phyloP scores from a whole-genome alignment of 2,329 filamentous ascomycete species.

The Cadophora sp. region DNA sequence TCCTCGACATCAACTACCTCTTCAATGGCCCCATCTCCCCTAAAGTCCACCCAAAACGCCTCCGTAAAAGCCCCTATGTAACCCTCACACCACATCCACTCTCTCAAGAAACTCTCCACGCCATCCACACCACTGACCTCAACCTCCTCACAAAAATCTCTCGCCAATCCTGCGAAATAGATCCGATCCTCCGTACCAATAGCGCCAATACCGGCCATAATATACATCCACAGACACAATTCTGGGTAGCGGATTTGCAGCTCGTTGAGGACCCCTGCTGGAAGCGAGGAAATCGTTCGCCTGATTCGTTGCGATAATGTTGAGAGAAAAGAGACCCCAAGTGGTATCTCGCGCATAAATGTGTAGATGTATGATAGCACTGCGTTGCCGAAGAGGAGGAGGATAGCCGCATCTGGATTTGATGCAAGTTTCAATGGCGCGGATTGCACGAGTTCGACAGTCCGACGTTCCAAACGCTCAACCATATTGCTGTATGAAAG shows the following conservation, averaged over 20 bases:
- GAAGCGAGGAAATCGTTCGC: neutral
- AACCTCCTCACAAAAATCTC: neutral
- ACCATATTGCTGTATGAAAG: slow-evolving; percentile 22
- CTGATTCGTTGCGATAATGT: neutral
- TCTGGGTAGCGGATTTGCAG: slow-evolving; percentile 21
- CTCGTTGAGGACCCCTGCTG: neutral
- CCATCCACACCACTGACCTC: neutral
- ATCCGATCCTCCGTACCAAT: slow-evolving; percentile 5
- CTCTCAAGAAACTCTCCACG: slow-evolving; percentile 6
- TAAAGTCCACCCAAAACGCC: neutral
- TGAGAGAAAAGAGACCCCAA: neutral
- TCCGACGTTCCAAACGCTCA: slow-evolving; percentile 21
- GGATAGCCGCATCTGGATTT: neutral
- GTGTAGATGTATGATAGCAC: slow-evolving; percentile 2
- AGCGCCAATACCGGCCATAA: slow-evolving; percentile 19
- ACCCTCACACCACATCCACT: slow-evolving; percentile 20
- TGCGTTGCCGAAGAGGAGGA: slow-evolving; percentile 7
- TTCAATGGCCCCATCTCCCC: neutral
- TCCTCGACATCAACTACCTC: neutral
- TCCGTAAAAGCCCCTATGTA: neutral
- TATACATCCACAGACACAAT: slow-evolving; percentile 23
- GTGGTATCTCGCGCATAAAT: slow-evolving; percentile 20
- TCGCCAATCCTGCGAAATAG: slow-evolving; percentile 18
- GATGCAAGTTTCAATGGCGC: neutral
- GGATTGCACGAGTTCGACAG: slow-evolving; percentile 6